Base-by-base conservation (phyloP, 176 grass and related monocot species). In the Oryza officinalis region DNA sequence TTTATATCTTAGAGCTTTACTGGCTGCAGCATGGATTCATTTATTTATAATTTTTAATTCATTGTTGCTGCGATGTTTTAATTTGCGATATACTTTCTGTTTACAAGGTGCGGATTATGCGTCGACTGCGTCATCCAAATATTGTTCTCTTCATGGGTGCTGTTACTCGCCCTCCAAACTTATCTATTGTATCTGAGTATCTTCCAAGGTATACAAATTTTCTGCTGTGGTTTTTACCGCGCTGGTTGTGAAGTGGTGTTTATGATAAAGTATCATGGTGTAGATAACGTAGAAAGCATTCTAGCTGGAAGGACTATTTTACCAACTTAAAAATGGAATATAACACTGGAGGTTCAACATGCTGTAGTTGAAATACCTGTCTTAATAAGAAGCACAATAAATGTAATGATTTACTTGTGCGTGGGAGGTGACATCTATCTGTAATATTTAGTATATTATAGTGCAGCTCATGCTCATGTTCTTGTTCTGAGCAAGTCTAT, bases 91-190 rank as follows among this genome's bases (percentile, higher is more conserved):
- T 75, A 77, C 78, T 88, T 57, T 82, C 59, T 77, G 2, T 81
- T 82, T 85, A 71, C 78, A 88, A 99, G 96, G 93, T 99, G 75
- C 88, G 87, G 46, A 99, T 99, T 81, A 99, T 99, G 96, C 93
- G 96, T 84, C 94, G 96, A 54, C 76, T 99, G 89, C 89, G 91
- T 23, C 96, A 99, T 84, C 96, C 96, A 92, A 99, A 99, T 87
- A 91, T 99, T 74, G 93, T 99, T 86, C 96, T 94, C 43, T 99
- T 99, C 85, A 94, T 99, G 96, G 96, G 96, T 88, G 96, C 96
- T 47, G 93, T 99, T 80, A 99, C 96, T 83, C 96, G 96, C 7
- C 96, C 96, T 77, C 96, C 96, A 66, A 91, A 99, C 78, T 84
- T 99, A 50, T 99, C 96, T 46, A 99, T 99, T 78, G 84, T 99